phyloP scores from a whole-genome alignment of 2,329 filamentous ascomycete genomes.

The Xylaria sp. region DNA sequence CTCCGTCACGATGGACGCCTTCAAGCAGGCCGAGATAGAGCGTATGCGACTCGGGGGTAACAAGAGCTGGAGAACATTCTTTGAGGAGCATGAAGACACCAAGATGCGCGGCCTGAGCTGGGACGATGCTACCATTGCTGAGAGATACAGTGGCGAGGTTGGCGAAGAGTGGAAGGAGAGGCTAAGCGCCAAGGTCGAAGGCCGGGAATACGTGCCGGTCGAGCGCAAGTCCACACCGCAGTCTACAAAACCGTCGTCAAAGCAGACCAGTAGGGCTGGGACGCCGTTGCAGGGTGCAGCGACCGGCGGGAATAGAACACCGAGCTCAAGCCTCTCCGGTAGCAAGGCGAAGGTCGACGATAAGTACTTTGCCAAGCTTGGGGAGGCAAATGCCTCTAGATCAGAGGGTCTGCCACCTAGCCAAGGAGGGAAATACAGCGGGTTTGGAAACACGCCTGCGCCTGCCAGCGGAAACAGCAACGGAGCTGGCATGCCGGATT shows the following conservation, averaged over 20 bases:
- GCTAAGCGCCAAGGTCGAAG: conserved; percentile 84
- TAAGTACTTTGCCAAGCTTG: conserved; percentile 85
- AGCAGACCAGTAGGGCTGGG: conserved; percentile 39
- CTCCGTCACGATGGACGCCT: conserved; percentile 97
- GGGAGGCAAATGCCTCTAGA: conserved; percentile 77
- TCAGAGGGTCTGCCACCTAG: conserved; percentile 76
- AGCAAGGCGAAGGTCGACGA: conserved; percentile 72
- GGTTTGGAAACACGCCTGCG: conserved; percentile 80
- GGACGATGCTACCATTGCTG: conserved; percentile 86
- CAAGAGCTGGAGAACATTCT: conserved; percentile 83
- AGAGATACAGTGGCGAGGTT: conserved; percentile 85
- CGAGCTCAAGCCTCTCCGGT: conserved; percentile 43
- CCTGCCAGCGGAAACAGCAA: conserved; percentile 49
- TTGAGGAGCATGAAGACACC: conserved; percentile 71
- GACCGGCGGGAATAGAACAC: conserved; percentile 42
- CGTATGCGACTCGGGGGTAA: conserved; percentile 95
- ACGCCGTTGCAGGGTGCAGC: conserved; percentile 43
- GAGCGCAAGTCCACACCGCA: conserved; percentile 56
- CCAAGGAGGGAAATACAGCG: conserved; percentile 89
- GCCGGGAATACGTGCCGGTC: conserved; percentile 78
- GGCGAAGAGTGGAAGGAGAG: conserved; percentile 97
- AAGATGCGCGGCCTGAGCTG: conserved; percentile 71
- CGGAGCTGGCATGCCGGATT: conserved; percentile 58
- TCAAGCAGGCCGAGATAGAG: conserved; percentile 89
- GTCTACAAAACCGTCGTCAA: conserved; percentile 41